A percentile compares a stretch with the other conserved stretches of the same genome.
Evolutionary conservation across 306 rosid genomes (phyloP).

Genomic region (Castanopsis chinensis): DNA sequence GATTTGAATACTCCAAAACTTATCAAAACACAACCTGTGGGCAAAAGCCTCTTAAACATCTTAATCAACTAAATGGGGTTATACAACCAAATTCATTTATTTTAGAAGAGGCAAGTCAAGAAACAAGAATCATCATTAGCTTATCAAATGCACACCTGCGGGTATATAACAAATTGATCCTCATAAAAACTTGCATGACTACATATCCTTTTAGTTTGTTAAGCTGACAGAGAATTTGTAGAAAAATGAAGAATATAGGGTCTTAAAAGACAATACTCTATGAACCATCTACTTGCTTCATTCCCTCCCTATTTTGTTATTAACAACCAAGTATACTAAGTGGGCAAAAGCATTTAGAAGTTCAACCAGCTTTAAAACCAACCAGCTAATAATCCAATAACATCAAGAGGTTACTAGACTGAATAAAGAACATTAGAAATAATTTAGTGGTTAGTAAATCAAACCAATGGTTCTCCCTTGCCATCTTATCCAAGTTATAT

Average conservation of each 20-base stretch:
- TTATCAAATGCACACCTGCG: conserved; percentile 15
- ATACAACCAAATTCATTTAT: too few species aligned
- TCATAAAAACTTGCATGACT: conserved; percentile 3
- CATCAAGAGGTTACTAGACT: background rate
- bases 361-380: background rate
- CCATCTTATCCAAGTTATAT: conserved; percentile 44
- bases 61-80: background rate
- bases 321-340: background rate
- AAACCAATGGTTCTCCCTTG: conserved; percentile 15
- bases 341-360: background rate
- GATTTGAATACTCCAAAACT: too few species aligned
- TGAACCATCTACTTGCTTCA: background rate
- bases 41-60: too few species aligned
- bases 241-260: background rate
- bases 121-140: background rate
- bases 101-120: too few species aligned
- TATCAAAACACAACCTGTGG: too few species aligned
- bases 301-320: background rate
- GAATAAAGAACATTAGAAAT: background rate
- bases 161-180: conserved; percentile 32
- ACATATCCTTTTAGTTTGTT: conserved; percentile 3
- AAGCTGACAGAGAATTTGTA: too few species aligned
- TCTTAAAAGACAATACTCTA: background rate
- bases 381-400: background rate
- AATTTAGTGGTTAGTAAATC: background rate